Conservation (phyloP, 345 rosid genomes). For the Salix suchowensis region DNA sequence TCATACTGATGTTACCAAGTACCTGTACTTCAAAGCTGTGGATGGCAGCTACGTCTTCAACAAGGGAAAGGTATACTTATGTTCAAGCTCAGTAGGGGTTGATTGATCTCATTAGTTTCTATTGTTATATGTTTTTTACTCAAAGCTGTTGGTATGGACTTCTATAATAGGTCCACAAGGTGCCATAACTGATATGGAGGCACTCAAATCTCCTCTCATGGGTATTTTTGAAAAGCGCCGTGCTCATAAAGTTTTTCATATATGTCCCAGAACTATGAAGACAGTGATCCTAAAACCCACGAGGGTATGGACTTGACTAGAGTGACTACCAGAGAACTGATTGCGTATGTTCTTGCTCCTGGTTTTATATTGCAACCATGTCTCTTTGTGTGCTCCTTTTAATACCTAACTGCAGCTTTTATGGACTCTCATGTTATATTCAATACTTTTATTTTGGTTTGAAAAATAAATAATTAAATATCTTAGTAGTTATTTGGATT, state of each 20-base stretch:
- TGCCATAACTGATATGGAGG: constrained; percentile 94
- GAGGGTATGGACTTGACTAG: constrained; percentile 91
- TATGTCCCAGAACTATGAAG: constrained; percentile 83
- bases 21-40: constrained; percentile 87
- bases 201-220: constrained; percentile 93
- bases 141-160: not conserved
- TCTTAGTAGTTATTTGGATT: not conserved
- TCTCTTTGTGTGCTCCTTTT: not conserved
- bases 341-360: constrained; percentile 56
- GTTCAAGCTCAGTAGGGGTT: not conserved
- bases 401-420: not conserved
- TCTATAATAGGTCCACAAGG: constrained; percentile 72
- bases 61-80: constrained; percentile 77
- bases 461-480: not conserved
- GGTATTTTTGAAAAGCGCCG: constrained; percentile 98
- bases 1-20: constrained; percentile 91
- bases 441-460: not conserved
- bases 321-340: constrained; percentile 73
- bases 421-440: not conserved
- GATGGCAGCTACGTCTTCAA: constrained; percentile 92
- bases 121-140: not conserved
- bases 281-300: constrained; percentile 79
- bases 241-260: constrained; percentile 82
- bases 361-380: not conserved
- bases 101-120: not conserved